phyloP scores from a whole-genome alignment of 129 eudicot genomes.

The Lactuca sativa region DNA sequence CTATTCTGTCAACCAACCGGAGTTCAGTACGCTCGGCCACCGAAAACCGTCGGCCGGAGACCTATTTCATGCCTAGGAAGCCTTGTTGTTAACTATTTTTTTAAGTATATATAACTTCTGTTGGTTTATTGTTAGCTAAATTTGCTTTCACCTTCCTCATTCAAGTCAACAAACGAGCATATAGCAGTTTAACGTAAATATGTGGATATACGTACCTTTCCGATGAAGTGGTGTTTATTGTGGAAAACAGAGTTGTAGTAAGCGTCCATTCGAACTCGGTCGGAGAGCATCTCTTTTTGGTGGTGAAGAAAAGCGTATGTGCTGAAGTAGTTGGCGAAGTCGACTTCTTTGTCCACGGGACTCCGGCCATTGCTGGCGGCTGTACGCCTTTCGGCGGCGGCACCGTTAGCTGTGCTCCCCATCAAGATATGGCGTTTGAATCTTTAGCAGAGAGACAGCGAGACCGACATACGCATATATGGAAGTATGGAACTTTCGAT shows the following conservation, averaged over 20 bases:
- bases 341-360: constrained; percentile 81
- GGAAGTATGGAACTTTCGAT: neutral
- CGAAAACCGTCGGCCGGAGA: too few relatives aligned
- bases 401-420: constrained; percentile 49
- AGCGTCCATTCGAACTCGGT: constrained; percentile 97
- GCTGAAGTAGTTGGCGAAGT: constrained; percentile 96
- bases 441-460: neutral
- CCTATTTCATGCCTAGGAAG: too few relatives aligned
- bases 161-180: neutral
- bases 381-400: constrained; percentile 15
- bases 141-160: too few relatives aligned
- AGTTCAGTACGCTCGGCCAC: too few relatives aligned
- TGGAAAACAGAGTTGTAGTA: constrained; percentile 74
- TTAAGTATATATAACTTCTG: too few relatives aligned
- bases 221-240: constrained; percentile 63
- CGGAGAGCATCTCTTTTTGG: constrained; percentile 98
- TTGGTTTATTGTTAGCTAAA: too few relatives aligned
- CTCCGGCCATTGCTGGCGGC: constrained; percentile 31
- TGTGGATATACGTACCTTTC: neutral
- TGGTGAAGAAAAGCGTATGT: constrained; percentile 95
- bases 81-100: too few relatives aligned
- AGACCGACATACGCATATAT: neutral
- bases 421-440: constrained; percentile 8
- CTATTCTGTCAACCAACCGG: too few relatives aligned
- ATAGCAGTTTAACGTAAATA: neutral